These are phyloP conservation scores for Verticillium albo-atrum DNA, from an alignment of 2,329 filamentous ascomycete species.

Conservation along the genomic window DNA sequence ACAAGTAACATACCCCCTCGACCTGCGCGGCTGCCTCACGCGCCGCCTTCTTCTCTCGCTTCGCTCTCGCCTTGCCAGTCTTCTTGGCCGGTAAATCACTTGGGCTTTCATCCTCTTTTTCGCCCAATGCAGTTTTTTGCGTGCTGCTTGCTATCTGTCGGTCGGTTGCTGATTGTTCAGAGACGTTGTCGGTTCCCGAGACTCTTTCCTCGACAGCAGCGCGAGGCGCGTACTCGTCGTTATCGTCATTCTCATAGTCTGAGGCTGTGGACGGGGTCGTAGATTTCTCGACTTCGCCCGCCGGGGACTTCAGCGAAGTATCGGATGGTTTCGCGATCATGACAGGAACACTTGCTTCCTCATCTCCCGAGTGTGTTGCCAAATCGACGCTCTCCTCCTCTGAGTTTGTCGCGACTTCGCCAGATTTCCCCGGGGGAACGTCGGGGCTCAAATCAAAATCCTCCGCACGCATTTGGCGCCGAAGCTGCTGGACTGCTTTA, in stretches of 20 bases:
- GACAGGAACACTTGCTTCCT: not conserved
- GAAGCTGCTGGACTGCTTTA: constrained; percentile 78
- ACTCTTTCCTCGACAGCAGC: constrained; percentile 8
- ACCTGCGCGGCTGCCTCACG: constrained; percentile 29
- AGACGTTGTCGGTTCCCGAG: not conserved
- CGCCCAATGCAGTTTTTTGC: not conserved
- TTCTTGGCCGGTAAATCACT: constrained; percentile 27
- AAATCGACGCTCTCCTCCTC: constrained; percentile 3
- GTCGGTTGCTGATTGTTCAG: not conserved
- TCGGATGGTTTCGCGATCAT: not conserved
- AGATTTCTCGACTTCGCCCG: not conserved
- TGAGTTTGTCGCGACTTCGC: not conserved
- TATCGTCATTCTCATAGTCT: not conserved
- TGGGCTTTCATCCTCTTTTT: not conserved
- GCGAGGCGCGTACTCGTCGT: constrained; percentile 11
- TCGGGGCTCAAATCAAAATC: constrained; percentile 50
- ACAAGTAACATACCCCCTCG: constrained; percentile 11
- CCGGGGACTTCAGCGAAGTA: not conserved
- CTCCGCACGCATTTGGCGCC: constrained; percentile 78
- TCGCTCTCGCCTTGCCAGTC: constrained; percentile 46
- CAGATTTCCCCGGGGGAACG: not conserved
- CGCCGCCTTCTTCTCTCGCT: constrained; percentile 43
- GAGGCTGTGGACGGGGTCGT: not conserved
- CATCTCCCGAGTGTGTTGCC: not conserved
- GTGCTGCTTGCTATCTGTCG: not conserved